Evolutionary conservation across 108 stramenopile genomes (phyloP).

Genomic region (Asterionellopsis glacialis): DNA sequence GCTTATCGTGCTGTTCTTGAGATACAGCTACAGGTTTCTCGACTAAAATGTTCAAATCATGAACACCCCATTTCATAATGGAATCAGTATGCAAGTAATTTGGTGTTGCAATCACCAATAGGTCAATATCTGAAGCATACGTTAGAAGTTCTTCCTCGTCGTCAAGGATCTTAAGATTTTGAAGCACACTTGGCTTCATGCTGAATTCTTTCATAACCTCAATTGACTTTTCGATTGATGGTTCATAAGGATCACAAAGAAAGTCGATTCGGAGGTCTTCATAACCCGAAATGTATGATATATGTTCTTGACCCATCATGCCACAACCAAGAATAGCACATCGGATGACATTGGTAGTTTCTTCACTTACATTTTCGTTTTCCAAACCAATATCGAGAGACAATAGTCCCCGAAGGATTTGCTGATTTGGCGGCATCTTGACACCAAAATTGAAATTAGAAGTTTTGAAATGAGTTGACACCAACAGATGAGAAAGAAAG

Average conservation of each 20-base stretch:
- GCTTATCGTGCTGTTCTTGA: conserved; percentile 50
- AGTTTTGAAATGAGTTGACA: too few relatives aligned
- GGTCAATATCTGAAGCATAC: conserved; percentile 57
- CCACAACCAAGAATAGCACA: conserved; percentile 78
- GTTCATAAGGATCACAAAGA: conserved; percentile 73
- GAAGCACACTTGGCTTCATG: conserved; percentile 1
- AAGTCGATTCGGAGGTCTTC: conserved; percentile 49
- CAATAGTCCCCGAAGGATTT: not conserved
- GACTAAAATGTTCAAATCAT: conserved; percentile 63
- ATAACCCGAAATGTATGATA: conserved; percentile 75
- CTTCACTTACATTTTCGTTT: conserved; percentile 2
- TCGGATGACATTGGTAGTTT: conserved; percentile 18
- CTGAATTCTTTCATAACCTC: conserved; percentile 33
- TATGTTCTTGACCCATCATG: conserved; percentile 79
- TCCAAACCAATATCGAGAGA: not conserved
- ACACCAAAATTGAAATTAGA: too few relatives aligned
- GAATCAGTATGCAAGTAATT: conserved; percentile 75
- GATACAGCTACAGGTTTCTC: conserved; percentile 82
- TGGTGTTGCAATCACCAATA: conserved; percentile 78
- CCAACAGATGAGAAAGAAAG: too few relatives aligned
- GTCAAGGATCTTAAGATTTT: conserved; percentile 26
- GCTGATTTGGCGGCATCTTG: too few relatives aligned
- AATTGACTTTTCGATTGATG: conserved; percentile 27
- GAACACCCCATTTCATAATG: conserved; percentile 47
- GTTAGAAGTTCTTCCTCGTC: conserved; percentile 59